phyloP scores from a whole-genome alignment of 345 rosid genomes.

The Crucihimalaya himalaica region DNA sequence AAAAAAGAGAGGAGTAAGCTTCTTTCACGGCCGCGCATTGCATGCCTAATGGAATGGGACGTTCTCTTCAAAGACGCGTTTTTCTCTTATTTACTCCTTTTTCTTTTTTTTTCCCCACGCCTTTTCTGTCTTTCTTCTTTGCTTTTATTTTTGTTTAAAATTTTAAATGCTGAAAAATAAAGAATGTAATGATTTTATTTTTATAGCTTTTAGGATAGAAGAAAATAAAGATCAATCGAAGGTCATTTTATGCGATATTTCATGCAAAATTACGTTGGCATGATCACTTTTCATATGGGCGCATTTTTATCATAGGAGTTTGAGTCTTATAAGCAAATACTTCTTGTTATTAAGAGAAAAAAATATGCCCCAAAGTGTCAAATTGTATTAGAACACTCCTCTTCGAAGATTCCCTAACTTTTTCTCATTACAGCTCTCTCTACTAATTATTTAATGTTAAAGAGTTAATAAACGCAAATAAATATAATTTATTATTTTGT shows the following conservation, averaged over 20 bases:
- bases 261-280: conserved; percentile 46
- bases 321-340: conserved; percentile 40
- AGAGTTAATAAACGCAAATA: neutral
- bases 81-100: conserved; percentile 23
- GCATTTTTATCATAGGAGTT: conserved; percentile 33
- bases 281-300: conserved; percentile 43
- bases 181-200: conserved; percentile 5
- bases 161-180: neutral
- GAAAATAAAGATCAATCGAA: conserved; percentile 9
- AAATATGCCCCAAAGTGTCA: neutral
- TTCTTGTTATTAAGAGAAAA: conserved; percentile 11
- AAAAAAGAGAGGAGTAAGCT: conserved; percentile 36
- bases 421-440: neutral
- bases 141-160: neutral
- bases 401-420: neutral
- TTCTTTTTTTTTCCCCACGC: conserved; percentile 29
- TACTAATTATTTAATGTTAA: neutral
- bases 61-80: conserved; percentile 42
- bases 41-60: conserved; percentile 44
- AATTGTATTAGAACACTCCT: conserved; percentile 9
- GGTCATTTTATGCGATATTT: conserved; percentile 36
- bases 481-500: neutral
- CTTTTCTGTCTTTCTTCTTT: conserved; percentile 36
- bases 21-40: conserved; percentile 44
- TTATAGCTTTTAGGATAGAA: neutral